phyloP scores from a whole-genome alignment of 1,284 basidiomycete species.

The Sporisorium sorghi region DNA sequence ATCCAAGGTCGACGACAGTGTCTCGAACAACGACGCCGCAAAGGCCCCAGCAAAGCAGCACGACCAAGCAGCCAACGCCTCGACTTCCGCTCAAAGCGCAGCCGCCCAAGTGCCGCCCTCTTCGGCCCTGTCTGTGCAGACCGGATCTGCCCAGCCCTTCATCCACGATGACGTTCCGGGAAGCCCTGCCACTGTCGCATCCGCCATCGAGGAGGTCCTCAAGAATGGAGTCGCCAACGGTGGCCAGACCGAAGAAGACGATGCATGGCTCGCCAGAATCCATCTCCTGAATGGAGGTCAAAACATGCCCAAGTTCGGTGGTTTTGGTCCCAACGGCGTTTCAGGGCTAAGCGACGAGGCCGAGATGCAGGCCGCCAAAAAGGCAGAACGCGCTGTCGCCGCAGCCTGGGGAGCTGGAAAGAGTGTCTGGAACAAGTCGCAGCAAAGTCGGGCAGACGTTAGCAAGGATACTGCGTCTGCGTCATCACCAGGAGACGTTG shows the following conservation, averaged over 20 bases:
- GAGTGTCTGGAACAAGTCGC: slow-evolving; percentile 44
- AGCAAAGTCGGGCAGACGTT: not conserved
- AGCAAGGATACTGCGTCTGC: slow-evolving; percentile 1
- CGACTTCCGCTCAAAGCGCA: slow-evolving; percentile 2
- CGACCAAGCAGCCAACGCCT: not conserved
- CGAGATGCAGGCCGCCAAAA: slow-evolving; percentile 35
- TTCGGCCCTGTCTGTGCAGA: not conserved
- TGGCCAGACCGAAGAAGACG: slow-evolving; percentile 46
- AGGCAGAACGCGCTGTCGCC: slow-evolving; percentile 50
- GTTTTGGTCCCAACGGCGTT: slow-evolving; percentile 32
- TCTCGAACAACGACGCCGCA: not conserved
- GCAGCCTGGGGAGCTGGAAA: slow-evolving; percentile 53
- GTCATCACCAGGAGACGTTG: no score
- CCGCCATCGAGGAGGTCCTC: slow-evolving; percentile 44
- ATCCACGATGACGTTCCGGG: slow-evolving; percentile 33
- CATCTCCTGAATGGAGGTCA: slow-evolving; percentile 64
- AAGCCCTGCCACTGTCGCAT: slow-evolving; percentile 46
- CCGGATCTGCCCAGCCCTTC: not conserved
- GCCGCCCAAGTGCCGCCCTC: slow-evolving; percentile 18
- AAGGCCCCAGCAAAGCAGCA: not conserved
- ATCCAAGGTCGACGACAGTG: slow-evolving; percentile 2
- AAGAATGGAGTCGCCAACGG: slow-evolving; percentile 33
- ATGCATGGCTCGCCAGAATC: slow-evolving; percentile 63
- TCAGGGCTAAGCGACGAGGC: slow-evolving; percentile 31
- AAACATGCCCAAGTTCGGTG: slow-evolving; percentile 49